Base-by-base conservation (phyloP, 805 yeast species). In the Ogataea parapolymorpha region DNA sequence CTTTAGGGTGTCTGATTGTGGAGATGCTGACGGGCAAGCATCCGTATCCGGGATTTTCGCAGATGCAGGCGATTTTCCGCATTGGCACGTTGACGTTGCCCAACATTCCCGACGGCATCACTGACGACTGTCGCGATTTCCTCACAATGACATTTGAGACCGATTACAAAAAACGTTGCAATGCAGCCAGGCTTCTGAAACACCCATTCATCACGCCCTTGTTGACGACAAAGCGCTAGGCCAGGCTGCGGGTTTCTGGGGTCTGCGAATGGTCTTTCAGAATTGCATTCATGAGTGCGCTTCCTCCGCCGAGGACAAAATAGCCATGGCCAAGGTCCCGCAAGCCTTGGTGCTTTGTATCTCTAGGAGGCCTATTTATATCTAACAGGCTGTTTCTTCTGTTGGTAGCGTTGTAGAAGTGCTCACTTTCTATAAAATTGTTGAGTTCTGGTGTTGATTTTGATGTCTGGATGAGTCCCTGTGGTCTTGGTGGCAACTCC, bases 21-120 rank as follows among this genome's bases (percentile, higher is more conserved):
- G 99, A 93, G 62, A 89, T 93, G 95, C 82, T 87, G 54, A 89
- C 99, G 0, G 98, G 96, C 2, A 80, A 80, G 42, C 99, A 93
- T 61, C 99, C 99, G 20, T 93, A 85, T 67, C 98, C 99, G 2
- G 85, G 85, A 44, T 85, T 89, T 50, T 82, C 89, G 37, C 98
- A 89, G 60, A 88, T 90, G 95, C 99, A 93, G 63, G 98, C 98
- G 8, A 83, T 93, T 27, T 93, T 90, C 74, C 82, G 85, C 61
- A 85, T 93, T 40, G 99, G 99, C 2, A 85, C 93, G 1, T 80
- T 83, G 50, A 75, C 83, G 1, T 62, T 71, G n/a, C 99, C 99
- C 0, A 81, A 75, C 32, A 72, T 87, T 6, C 98, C 98, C 0
- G 71, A 74, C 8, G 74, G 80, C 77, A 77, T 85, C 32, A 78